Percentiles rank a stretch among this genome's conserved stretches.
Conservation (phyloP, 1,284 basidiomycete genomes). For the Kalmanozyma brasiliensis region DNA sequence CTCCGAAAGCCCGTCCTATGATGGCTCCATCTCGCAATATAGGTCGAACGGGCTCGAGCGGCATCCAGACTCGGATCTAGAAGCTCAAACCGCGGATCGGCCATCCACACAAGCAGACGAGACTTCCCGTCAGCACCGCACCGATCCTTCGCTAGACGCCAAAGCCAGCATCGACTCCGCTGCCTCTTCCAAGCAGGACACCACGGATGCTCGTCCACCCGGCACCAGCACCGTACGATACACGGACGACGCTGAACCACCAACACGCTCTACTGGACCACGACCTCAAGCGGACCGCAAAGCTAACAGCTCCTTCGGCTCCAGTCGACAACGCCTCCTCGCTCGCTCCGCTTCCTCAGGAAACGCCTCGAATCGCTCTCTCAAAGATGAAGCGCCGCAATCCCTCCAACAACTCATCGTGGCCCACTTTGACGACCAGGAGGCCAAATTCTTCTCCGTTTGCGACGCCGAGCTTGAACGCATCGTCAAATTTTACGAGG, state of each 20-base stretch:
- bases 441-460: conserved; percentile 73
- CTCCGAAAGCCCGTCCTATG: conserved; percentile 15
- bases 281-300: conserved; percentile 4
- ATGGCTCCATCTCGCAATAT: not conserved
- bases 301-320: conserved; percentile 15
- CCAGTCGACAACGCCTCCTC: conserved; percentile 17
- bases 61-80: conserved; percentile 11
- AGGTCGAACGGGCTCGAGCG: not conserved
- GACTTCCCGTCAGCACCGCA: not conserved
- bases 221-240: conserved; percentile 8
- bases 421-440: conserved; percentile 77
- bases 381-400: conserved; percentile 20
- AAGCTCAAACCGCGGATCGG: conserved; percentile 8
- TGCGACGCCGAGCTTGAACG: conserved; percentile 56
- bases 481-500: conserved; percentile 75
- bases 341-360: conserved; percentile 11
- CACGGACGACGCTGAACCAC: conserved; percentile 1
- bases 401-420: conserved; percentile 39
- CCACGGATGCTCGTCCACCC: not conserved
- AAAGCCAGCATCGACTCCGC: not conserved
- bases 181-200: not conserved
- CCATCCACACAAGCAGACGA: not conserved
- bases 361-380: conserved; percentile 16
- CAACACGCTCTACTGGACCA: conserved; percentile 2
- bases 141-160: not conserved